Evolutionary conservation across 2,329 filamentous ascomycete genomes (phyloP), one percentile per base, ranked within the genome.

Genomic region (Drechslerella dactyloides): DNA sequence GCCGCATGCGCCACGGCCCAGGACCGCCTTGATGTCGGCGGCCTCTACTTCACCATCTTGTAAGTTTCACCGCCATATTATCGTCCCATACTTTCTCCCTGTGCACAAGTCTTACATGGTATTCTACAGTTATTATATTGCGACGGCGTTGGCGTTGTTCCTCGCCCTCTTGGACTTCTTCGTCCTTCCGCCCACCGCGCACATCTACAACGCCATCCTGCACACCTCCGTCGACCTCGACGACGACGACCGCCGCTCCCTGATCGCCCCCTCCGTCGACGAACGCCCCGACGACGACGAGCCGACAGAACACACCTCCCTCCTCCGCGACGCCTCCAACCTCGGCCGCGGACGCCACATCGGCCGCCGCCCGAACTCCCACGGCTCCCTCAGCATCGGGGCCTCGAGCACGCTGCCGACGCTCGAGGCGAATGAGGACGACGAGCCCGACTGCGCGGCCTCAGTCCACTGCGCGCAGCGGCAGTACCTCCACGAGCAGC

Each of bases 151-250:
- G 6, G 87, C 92, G 0, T 83, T 91, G 0, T 81, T 91, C 73
- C 85, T 96, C 59, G 87, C 88, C 0, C 87, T 96, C 57, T 79
- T 90, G 46, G 94, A 99, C 78, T 83, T 94, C 6, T 93, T 96
- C 76, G 85, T 86, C 13, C 82, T 97, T 10, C 82, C 82, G 3
- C 66, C 66, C 15, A 70, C 66, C 1, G 54, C 59, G 11, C 66
- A 70, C 54, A 70, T 70, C 21, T 70, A 70, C 40, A 59, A 70
- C 15, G 58, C 66, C 5, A 62, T 70, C 30, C n/a, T 59, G 11
- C 66, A 84, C 48, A 82, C 83, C 52, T 79, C 78, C 2, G 78
- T 80, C 55, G 81, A 82, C 21, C 78, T 79, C 33, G 75, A 75
- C 1, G 66, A 78, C 2, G 75, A 75, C 2, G 66, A 78, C 4